Percentiles rank a stretch among this genome's conserved stretches.
These are phyloP conservation scores for Pseudogymnoascus sp. DNA, from an alignment of 2,329 filamentous ascomycete genomes.

Conservation along the genomic window DNA sequence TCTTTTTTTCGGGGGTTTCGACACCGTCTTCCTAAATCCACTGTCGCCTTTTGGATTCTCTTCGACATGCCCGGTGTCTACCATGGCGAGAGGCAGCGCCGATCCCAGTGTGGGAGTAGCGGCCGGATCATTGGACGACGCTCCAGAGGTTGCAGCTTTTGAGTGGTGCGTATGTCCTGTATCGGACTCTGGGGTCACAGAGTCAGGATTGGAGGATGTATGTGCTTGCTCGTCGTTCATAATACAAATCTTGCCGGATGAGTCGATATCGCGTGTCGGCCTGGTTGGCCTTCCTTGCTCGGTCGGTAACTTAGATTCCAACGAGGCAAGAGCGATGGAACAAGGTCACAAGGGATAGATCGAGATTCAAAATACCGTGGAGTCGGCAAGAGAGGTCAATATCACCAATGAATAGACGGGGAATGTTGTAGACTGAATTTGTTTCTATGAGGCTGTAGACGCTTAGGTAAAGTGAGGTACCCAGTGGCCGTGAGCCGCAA, in stretches of 20 bases:
- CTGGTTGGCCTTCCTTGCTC: background rate
- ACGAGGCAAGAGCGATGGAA: background rate
- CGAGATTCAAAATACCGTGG: background rate
- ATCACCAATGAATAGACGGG: background rate
- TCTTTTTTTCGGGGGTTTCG: constrained; percentile 50
- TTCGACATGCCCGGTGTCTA: background rate
- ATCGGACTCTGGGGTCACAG: background rate
- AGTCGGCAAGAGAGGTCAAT: background rate
- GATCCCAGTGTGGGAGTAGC: background rate
- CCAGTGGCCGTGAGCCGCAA: background rate
- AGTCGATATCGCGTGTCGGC: background rate
- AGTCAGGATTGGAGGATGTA: background rate
- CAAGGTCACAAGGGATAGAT: background rate
- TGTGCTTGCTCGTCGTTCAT: background rate
- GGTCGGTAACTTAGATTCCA: background rate
- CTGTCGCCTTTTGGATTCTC: background rate
- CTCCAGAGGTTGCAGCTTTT: background rate
- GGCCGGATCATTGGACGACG: background rate
- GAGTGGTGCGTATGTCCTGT: background rate
- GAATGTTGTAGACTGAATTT: background rate
- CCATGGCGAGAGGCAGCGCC: background rate
- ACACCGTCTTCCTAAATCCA: constrained; percentile 25
- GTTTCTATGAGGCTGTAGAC: background rate
- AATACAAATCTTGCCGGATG: background rate
- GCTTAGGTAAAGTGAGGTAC: background rate